Conservation (phyloP, 2,329 filamentous ascomycete genomes). For the Trichophyton schoenleinii region DNA sequence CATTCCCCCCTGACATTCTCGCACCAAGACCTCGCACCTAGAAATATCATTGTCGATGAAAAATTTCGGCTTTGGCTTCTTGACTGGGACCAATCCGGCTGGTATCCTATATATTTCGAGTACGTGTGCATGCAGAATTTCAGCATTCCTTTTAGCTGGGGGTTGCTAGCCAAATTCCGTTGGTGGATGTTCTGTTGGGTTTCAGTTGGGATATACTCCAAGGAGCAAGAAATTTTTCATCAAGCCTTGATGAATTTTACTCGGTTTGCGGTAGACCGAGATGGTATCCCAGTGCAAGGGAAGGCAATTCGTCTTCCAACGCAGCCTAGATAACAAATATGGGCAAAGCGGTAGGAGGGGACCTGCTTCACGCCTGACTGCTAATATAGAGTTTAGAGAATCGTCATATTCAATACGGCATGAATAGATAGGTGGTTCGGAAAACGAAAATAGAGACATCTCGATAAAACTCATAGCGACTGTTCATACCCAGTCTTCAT, state of each 20-base stretch:
- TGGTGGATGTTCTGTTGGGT: constrained; percentile 11
- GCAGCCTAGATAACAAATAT: background rate
- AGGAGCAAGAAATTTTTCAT: constrained; percentile 2
- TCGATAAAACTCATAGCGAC: background rate
- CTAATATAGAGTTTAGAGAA: background rate
- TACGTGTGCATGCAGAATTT: constrained; percentile 13
- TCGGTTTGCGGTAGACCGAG: background rate
- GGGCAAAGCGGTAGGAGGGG: background rate
- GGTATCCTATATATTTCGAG: constrained; percentile 12
- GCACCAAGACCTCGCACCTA: constrained; percentile 23
- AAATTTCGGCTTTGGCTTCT: constrained; percentile 10
- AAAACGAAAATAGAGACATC: too few relatives aligned
- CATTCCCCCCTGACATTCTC: constrained; percentile 20
- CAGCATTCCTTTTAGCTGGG: constrained; percentile 5
- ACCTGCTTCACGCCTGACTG: background rate
- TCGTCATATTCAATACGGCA: background rate
- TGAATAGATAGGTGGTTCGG: background rate
- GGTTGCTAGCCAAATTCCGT: constrained; percentile 1
- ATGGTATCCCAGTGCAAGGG: background rate
- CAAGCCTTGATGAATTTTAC: background rate
- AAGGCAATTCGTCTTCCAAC: background rate
- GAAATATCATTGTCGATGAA: constrained; percentile 21
- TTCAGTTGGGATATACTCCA: constrained; percentile 7
- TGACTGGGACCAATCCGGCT: constrained; percentile 12
- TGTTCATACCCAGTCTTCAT: constrained; percentile 17